Evolutionary conservation across 140 eudicot genomes (phyloP), one percentile per base, ranked within the genome.

Genomic region (Flaveria floridana): DNA sequence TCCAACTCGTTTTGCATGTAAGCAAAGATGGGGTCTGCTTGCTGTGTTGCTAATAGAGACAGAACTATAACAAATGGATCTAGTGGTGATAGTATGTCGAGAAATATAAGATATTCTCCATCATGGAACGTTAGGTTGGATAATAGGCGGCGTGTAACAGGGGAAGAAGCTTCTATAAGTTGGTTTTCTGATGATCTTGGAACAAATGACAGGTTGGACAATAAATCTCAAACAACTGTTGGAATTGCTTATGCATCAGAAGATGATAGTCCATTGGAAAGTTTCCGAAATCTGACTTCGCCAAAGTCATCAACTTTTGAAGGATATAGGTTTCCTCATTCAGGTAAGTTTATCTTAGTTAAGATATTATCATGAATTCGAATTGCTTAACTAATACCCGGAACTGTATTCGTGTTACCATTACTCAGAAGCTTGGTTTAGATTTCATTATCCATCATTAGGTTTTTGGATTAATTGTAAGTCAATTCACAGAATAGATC

Each of bases 81-180:
- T 14, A 74, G 75, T 61, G 70, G 86, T 83, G 92, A 87, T 20
- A 70, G 68, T 71, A 41, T 87, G 75, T 88, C 79, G 37, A 87
- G 97, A 80, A 87, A 87, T 78, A 69, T 83, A 23, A 74, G 92
- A 56, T 84, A 94, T 79, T 94, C 99, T 28, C 99, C 99, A 75
- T 83, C 96, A 16, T 94, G 99, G 97, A 87, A 96, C 74, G 86
- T 90, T 58, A 84, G 96, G 69, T 86, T 96, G 98, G 98, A 93
- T 81, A 93, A 90, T 61, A 82, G 97, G 37, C 85, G 87, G 70
- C 87, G 97, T 67, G 97, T 90, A 70, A 95, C 88, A 44, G 97
- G 96, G 75, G 99, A 94, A 78, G 97, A 94, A 46, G 69, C 89
- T 23, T 84, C 96, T 53, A 50, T 84, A 46, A 85, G 78, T 79